Evolutionary conservation across 495 filamentous ascomycete species (phyloP), one percentile per base, ranked within the genome.

Genomic region (Pyrenopolyporus hunteri): DNA sequence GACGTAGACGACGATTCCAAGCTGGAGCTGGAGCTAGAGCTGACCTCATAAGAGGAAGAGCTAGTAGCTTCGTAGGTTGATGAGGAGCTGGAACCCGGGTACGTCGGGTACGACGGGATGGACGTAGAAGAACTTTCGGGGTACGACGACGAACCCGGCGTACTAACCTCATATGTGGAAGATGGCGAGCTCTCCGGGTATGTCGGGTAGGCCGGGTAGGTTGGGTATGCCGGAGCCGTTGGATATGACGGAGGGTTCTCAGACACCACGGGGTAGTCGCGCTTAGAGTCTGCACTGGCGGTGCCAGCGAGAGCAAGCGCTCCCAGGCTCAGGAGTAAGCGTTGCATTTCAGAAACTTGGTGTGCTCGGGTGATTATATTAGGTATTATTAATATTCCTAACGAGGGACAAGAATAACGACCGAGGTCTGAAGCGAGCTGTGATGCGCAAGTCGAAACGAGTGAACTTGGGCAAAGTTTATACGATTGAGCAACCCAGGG

Each of bases 381-480:
- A 62, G 42, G 50, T 49, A 49, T 58, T 58, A 66, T 14, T 29
- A 26, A 42, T 52, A 31, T 47, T 32, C 23, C 45, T 14, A 59
- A 42, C 57, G 57, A 61, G 32, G 4, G 56, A 52, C 55, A 20
- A 42, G 40, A 52, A 26, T n/a, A 66, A 51, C 51, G 57, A 66
- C 40, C 57, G 46, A 47, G 33, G 16, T 42, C 45, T 7, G 25
- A 33, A 57, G 46, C 55, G 45, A 60, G 33, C 40, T 25, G 45
- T 57, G 29, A 8, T 52, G 26, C 51, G 22, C 63, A 66, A 61
- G 63, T 48, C 23, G n/a, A 61, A 66, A 57, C 63, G 63, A 66
- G 57, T 61, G 63, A 49, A 66, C 63, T 61, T 61, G 57, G 40
- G 46, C 52, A 58, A 53, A 26, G 62, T 47, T 61, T 66, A 66